Conservation (phyloP, 768 basidiomycete species). For the Boletus reticulatus region DNA sequence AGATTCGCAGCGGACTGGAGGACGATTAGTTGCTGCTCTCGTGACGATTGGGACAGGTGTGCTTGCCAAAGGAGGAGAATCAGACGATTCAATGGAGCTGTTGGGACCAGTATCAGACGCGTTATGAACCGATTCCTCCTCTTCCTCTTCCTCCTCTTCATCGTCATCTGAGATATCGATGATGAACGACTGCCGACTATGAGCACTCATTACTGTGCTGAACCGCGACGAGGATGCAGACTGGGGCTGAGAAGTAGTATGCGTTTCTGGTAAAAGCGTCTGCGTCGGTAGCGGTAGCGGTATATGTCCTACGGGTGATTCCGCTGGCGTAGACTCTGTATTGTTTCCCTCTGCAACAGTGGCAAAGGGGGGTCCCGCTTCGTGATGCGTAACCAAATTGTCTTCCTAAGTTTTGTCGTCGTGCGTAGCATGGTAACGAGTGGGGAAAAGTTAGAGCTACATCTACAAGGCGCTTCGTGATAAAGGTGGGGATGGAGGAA, state of each 20-base stretch:
- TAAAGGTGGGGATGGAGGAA: constrained; percentile 19
- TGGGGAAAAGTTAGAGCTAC: constrained; percentile 27
- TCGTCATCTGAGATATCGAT: constrained; percentile 35
- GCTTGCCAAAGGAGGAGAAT: not conserved
- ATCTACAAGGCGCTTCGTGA: constrained; percentile 30
- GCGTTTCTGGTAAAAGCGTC: constrained; percentile 11
- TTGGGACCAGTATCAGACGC: not conserved
- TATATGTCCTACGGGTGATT: not conserved
- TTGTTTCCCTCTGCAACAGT: not conserved
- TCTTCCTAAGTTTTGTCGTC: constrained; percentile 13
- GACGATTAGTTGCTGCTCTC: not conserved
- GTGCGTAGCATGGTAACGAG: constrained; percentile 15
- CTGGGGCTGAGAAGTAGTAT: constrained; percentile 1
- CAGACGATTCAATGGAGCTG: not conserved
- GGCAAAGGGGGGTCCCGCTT: not conserved
- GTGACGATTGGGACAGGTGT: not conserved
- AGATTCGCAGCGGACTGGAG: constrained; percentile 1
- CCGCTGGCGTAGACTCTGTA: constrained; percentile 1
- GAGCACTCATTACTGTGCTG: constrained; percentile 22
- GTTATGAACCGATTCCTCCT: constrained; percentile 8
- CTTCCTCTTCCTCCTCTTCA: constrained; percentile 24
- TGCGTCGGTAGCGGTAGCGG: not conserved
- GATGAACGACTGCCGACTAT: constrained; percentile 25
- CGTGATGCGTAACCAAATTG: constrained; percentile 5
- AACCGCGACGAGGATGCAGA: constrained; percentile 22